These are phyloP conservation scores for Phyllostachys edulis DNA, from an alignment of 176 grass and related monocot genomes.

Conservation along the genomic window DNA sequence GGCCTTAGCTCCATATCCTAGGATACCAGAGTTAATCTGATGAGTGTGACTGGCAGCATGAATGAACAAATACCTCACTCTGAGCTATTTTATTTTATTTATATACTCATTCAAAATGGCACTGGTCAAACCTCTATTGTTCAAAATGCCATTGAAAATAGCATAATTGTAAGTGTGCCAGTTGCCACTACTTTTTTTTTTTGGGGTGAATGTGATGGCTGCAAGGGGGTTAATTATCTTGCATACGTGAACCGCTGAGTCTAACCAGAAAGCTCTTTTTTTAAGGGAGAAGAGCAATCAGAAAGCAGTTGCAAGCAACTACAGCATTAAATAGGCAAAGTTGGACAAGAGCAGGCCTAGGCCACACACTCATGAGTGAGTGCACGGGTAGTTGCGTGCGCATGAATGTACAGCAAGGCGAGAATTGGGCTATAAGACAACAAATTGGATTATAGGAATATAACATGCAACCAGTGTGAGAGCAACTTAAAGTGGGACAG, in stretches of 20 bases:
- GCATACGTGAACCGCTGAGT: neutral
- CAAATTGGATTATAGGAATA: neutral
- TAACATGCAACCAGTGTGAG: neutral
- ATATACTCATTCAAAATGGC: neutral
- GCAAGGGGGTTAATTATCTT: neutral
- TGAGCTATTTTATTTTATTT: neutral
- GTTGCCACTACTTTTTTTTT: neutral
- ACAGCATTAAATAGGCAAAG: neutral
- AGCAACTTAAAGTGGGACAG: neutral
- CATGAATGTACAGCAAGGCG: neutral
- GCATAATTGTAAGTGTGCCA: neutral
- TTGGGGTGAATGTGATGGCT: neutral
- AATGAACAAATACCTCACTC: neutral
- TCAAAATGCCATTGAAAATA: constrained; percentile 17
- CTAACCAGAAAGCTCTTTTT: neutral
- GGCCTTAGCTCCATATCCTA: neutral
- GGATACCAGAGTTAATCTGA: neutral
- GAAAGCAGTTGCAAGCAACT: neutral
- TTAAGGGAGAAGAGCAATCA: neutral
- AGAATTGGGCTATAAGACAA: neutral
- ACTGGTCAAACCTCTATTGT: neutral
- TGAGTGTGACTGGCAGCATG: neutral
- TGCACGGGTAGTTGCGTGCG: neutral
- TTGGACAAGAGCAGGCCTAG: neutral
- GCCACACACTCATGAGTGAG: neutral